Conservation (phyloP, 495 filamentous ascomycete genomes). For the Lasiosphaeris hirsuta region DNA sequence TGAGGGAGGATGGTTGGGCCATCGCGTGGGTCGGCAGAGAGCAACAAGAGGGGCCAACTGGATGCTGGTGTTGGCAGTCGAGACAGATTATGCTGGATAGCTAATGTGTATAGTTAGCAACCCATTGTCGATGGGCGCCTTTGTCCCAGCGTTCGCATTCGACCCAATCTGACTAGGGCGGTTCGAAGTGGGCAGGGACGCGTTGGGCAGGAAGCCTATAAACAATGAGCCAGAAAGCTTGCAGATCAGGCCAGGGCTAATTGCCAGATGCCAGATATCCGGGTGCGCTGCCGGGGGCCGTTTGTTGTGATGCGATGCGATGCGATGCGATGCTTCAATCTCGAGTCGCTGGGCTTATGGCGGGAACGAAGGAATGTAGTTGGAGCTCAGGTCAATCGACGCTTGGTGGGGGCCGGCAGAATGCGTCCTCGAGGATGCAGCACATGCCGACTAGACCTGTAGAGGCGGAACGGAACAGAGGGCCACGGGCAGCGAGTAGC, state of each 20-base stretch:
- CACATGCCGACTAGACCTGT: background rate
- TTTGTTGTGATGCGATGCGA: background rate
- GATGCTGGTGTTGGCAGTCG: slow-evolving; percentile 3
- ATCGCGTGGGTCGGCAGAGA: slow-evolving; percentile 15
- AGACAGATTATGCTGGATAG: slow-evolving; percentile 4
- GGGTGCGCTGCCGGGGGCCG: background rate
- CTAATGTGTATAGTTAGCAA: slow-evolving; percentile 11
- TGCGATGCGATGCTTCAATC: too few species aligned
- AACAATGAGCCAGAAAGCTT: background rate
- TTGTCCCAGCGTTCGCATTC: slow-evolving; percentile 16
- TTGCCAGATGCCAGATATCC: background rate
- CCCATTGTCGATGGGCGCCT: slow-evolving; percentile 24
- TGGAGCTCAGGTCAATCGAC: slow-evolving; percentile 2
- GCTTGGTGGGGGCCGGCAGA: slow-evolving; percentile 3
- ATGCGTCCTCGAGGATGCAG: background rate
- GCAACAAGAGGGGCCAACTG: background rate
- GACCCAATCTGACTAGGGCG: background rate
- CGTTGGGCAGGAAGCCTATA: background rate
- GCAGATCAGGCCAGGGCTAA: background rate
- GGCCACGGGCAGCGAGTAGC: background rate
- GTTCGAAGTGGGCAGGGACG: background rate
- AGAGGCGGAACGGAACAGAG: background rate
- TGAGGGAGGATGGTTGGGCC: slow-evolving; percentile 33
- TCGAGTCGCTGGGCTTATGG: background rate
- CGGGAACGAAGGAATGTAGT: background rate